Evolutionary conservation across 2,329 filamentous ascomycete species (phyloP).

Genomic region (Colletotrichum sp.): DNA sequence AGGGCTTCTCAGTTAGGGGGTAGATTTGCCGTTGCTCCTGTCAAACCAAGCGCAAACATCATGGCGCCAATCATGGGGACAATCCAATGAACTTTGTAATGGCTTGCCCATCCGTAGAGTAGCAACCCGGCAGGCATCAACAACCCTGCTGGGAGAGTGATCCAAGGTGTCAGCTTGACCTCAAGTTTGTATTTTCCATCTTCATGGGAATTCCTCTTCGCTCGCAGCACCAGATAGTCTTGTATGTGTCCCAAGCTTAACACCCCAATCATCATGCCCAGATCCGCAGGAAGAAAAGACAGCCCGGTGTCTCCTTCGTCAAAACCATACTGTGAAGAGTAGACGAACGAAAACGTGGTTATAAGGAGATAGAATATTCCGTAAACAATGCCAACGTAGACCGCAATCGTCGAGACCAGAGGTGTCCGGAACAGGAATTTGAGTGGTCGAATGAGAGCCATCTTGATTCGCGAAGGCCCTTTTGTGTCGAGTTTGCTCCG

Average conservation of each 20-base stretch:
- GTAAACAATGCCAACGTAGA: conserved; percentile 62
- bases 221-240: conserved; percentile 30
- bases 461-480: conserved; percentile 41
- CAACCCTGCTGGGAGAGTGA: conserved; percentile 31
- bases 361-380: conserved; percentile 62
- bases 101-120: conserved; percentile 64
- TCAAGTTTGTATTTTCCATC: conserved; percentile 32
- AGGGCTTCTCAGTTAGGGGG: no score
- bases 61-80: conserved; percentile 55
- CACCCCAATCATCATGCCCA: conserved; percentile 48
- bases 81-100: conserved; percentile 58
- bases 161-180: conserved; percentile 29
- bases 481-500: conserved; percentile 45
- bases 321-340: conserved; percentile 56
- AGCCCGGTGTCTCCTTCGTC: conserved; percentile 46
- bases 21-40: conserved; percentile 35
- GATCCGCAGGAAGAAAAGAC: conserved; percentile 59
- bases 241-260: conserved; percentile 37
- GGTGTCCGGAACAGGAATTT: conserved; percentile 62
- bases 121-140: conserved; percentile 54
- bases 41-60: conserved; percentile 41
- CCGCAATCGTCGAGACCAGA: conserved; percentile 53
- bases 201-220: conserved; percentile 20
- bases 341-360: conserved; percentile 60
- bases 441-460: conserved; percentile 43